Base-by-base conservation (phyloP, 345 rosid genomes). In the Populus pruinosa region DNA sequence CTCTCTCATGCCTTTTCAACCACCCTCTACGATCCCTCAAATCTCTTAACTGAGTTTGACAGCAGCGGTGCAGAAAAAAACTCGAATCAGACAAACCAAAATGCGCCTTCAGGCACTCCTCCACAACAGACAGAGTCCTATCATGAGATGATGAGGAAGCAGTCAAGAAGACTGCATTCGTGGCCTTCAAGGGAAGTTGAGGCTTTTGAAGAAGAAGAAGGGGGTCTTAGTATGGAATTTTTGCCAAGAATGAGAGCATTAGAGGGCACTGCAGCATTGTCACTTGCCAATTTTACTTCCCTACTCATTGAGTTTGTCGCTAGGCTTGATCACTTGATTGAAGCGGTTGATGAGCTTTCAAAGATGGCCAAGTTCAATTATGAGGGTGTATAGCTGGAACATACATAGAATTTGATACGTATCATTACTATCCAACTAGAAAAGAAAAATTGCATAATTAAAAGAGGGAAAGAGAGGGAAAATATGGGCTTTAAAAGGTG, bases 281-380 rank as follows among this genome's bases (percentile, higher is more conserved):
- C 95, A 49, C 88, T 91, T 14, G 87, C 82, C 44, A 87, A 88
- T 2, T 91, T 89, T 67, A 84, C 91, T 62, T 89, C 93, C 6
- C 78, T 91, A 81, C 90, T 89, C 16, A 83, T 88, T 53, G 91
- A 89, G 79, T 91, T 89, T 64, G 91, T 88, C 56, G 91, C 86
- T 5, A 84, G 95, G 87, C 83, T 89, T 75, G 85, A 89, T 76
- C 90, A 87, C 83, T 78, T 88, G 89, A 91, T 87, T 44, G 91
- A 87, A 72, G 91, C 87, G 50, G 93, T 86, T 12, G 91, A 87
- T 63, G 80, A 80, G 56, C 91, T 91, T 20, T 85, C 91, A 27
- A 86, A 73, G 67, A 67, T 84, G 88, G 90, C 95, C 38, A 86
- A 85, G 77, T 86, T 91, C 86, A 83, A 86, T 80, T 76, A 62